Evolutionary conservation across 805 yeast genomes (phyloP).

Genomic region (Zygosaccharomyces bisporus): DNA sequence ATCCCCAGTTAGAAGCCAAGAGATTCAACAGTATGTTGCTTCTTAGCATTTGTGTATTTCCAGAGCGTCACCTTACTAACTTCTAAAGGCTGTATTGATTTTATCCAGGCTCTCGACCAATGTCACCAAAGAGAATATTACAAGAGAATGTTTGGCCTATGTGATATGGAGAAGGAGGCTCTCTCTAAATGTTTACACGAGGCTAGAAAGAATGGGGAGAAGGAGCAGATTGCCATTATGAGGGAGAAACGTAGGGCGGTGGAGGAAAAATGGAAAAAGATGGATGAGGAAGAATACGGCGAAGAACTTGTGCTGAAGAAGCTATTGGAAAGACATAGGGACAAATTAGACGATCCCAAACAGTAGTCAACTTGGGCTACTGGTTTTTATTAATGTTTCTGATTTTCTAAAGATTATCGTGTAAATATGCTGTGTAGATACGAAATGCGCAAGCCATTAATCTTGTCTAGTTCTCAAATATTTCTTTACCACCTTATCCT

Average conservation of each 20-base stretch:
- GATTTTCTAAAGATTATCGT: conserved; percentile 2
- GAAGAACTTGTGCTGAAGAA: conserved; percentile 66
- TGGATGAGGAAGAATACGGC: conserved; percentile 77
- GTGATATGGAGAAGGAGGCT: conserved; percentile 80
- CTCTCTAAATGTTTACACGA: conserved; percentile 74
- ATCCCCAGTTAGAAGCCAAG: conserved; percentile 51
- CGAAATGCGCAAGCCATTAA: conserved; percentile 35
- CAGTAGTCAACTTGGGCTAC: neutral
- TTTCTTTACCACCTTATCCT: conserved; percentile 85
- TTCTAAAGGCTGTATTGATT: conserved; percentile 61
- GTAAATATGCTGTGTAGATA: conserved; percentile 8
- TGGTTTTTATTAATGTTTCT: neutral
- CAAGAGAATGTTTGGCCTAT: conserved; percentile 71
- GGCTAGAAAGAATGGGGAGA: conserved; percentile 63
- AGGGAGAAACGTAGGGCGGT: conserved; percentile 53
- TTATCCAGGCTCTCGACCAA: conserved; percentile 83
- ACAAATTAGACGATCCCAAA: conserved; percentile 21
- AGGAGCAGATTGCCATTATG: conserved; percentile 48
- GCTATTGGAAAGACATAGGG: conserved; percentile 53
- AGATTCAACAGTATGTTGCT: conserved; percentile 42
- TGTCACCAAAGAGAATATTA: conserved; percentile 74
- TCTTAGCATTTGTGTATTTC: neutral
- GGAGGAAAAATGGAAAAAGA: conserved; percentile 54
- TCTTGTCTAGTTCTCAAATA: conserved; percentile 94
- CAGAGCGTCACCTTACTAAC: conserved; percentile 13